Percentiles rank a stretch among this genome's conserved stretches.
Conservation (phyloP, 371 early-diverging fungal species). For the Zychaea mexicana region DNA sequence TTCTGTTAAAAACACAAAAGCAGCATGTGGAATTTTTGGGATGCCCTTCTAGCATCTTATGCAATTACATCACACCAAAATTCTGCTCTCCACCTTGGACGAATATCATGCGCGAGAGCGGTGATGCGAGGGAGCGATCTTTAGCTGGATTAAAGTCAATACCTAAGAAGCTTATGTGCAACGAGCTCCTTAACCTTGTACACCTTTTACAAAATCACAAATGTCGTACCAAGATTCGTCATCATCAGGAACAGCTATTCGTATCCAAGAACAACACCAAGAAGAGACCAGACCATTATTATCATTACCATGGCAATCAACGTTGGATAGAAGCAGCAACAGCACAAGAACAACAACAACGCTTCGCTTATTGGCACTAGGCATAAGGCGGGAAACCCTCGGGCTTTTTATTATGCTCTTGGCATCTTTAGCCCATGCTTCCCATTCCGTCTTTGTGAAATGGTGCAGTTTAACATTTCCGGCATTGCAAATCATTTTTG, state of each 20-base stretch:
- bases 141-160: no score
- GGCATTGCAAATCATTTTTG: conserved; percentile 71
- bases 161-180: no score
- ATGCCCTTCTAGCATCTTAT: no score
- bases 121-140: no score
- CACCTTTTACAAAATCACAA: no score
- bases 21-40: no score
- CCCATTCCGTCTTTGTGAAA: conserved; percentile 72
- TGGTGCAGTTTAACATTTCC: conserved; percentile 53
- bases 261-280: neutral
- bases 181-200: no score
- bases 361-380: neutral
- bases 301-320: neutral
- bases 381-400: conserved; percentile 9
- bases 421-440: conserved; percentile 70
- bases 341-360: neutral
- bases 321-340: neutral
- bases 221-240: no score
- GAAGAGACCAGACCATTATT: neutral
- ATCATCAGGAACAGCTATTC: neutral
- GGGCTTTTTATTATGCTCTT: conserved; percentile 53
- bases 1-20: no score
- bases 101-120: no score
- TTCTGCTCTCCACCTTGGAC: no score
- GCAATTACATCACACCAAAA: no score